Conservation (phyloP, 306 rosid genomes). For the Parietaria judaica region DNA sequence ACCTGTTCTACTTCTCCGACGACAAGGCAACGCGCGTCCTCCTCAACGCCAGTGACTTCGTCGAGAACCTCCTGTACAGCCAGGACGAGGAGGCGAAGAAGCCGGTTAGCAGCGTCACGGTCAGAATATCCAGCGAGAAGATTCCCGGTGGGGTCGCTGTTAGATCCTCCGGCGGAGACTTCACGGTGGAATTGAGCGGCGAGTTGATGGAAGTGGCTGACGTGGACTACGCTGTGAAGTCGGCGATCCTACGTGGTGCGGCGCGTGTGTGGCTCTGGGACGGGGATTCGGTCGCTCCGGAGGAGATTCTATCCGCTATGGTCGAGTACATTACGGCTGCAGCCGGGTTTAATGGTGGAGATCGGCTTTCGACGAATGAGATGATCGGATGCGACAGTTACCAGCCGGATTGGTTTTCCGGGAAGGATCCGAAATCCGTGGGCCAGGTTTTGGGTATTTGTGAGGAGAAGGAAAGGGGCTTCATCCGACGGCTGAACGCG, state of each 20-base stretch:
- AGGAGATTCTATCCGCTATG: slow-evolving; percentile 41
- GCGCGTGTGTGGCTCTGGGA: slow-evolving; percentile 51
- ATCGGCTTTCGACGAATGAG: neutral
- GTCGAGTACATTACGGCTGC: slow-evolving; percentile 36
- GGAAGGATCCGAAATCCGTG: slow-evolving; percentile 33
- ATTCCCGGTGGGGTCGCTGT: neutral
- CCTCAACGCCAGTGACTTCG: slow-evolving; percentile 44
- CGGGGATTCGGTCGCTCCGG: slow-evolving; percentile 34
- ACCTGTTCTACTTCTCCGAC: slow-evolving; percentile 48
- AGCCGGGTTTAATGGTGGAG: slow-evolving; percentile 26
- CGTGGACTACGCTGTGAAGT: slow-evolving; percentile 19
- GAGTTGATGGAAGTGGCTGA: slow-evolving; percentile 24
- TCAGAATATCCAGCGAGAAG: slow-evolving; percentile 31
- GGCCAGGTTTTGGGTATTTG: slow-evolving; percentile 30
- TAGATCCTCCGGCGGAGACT: neutral
- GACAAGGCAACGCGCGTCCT: slow-evolving; percentile 46
- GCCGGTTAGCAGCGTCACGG: slow-evolving; percentile 30
- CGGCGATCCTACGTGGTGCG: slow-evolving; percentile 46
- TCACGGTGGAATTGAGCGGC: slow-evolving; percentile 36
- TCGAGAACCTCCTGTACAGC: slow-evolving; percentile 37
- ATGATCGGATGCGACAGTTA: slow-evolving; percentile 7
- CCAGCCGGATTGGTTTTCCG: slow-evolving; percentile 31
- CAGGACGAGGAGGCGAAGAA: slow-evolving; percentile 23
- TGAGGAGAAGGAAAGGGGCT: slow-evolving; percentile 33
- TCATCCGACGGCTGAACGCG: slow-evolving; percentile 63